phyloP scores from a whole-genome alignment of 2,329 filamentous ascomycete genomes.

The Knufia petricola region DNA sequence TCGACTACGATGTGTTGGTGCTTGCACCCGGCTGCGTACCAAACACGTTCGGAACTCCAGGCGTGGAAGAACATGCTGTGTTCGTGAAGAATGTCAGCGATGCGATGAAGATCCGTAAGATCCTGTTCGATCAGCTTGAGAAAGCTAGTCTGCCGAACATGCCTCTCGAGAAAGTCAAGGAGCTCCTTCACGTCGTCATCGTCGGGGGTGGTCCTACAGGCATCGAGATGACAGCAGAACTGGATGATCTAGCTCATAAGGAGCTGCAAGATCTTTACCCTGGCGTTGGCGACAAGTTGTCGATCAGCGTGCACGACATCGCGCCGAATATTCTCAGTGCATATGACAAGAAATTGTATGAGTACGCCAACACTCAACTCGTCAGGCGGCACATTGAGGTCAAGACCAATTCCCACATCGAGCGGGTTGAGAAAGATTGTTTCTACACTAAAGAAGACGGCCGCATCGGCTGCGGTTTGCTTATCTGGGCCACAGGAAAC shows the following conservation, averaged over 20 bases:
- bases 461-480: slow-evolving; percentile 29
- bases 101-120: slow-evolving; percentile 11
- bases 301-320: slow-evolving; percentile 38
- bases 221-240: slow-evolving; percentile 36
- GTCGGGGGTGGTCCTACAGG: slow-evolving; percentile 36
- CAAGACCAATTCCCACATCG: slow-evolving; percentile 31
- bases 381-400: slow-evolving; percentile 31
- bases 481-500: slow-evolving; percentile 34
- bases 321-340: slow-evolving; percentile 33
- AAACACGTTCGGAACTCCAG: slow-evolving; percentile 24
- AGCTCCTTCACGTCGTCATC: slow-evolving; percentile 29
- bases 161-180: slow-evolving; percentile 3
- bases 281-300: slow-evolving; percentile 31
- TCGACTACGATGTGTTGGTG: slow-evolving; percentile 35
- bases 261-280: slow-evolving; percentile 34
- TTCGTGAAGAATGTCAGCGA: slow-evolving; percentile 14
- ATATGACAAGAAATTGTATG: slow-evolving; percentile 33
- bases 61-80: slow-evolving; percentile 10
- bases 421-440: slow-evolving; percentile 28
- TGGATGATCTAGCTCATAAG: slow-evolving; percentile 34
- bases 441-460: slow-evolving; percentile 31
- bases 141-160: slow-evolving; percentile 11
- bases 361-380: slow-evolving; percentile 34
- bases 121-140: slow-evolving; percentile 12
- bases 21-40: slow-evolving; percentile 35